Conservation (phyloP, 495 filamentous ascomycete genomes). For the Podospora australis region DNA sequence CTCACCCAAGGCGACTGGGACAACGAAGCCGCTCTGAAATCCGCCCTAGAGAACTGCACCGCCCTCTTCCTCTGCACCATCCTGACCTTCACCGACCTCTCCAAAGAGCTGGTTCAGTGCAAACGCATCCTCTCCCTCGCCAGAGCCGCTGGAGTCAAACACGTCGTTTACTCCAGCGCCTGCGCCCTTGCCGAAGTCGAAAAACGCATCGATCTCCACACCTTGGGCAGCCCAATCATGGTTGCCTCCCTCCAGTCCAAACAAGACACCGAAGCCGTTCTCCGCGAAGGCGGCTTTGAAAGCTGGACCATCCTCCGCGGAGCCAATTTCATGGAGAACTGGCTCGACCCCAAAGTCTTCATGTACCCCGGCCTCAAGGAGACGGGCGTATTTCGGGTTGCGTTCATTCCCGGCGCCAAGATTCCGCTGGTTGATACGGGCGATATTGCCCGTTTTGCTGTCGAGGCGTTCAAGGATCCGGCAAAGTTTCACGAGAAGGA, state of each 20-base stretch:
- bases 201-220: slow-evolving; percentile 13
- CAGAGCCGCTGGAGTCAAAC: slow-evolving; percentile 32
- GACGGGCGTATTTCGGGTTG: slow-evolving; percentile 24
- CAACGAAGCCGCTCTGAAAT: slow-evolving; percentile 31
- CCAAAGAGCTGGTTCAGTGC: slow-evolving; percentile 20
- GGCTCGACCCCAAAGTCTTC: slow-evolving; percentile 27
- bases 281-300: slow-evolving; percentile 29
- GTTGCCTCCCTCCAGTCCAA: slow-evolving; percentile 27
- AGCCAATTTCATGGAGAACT: slow-evolving; percentile 48
- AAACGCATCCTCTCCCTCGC: slow-evolving; percentile 29
- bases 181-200: slow-evolving; percentile 15
- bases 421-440: slow-evolving; percentile 39
- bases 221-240: neutral
- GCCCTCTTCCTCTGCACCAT: slow-evolving; percentile 43
- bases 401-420: slow-evolving; percentile 19
- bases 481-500: slow-evolving; percentile 30
- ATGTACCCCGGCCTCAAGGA: slow-evolving; percentile 35
- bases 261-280: slow-evolving; percentile 27
- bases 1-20: slow-evolving; percentile 38
- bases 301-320: slow-evolving; percentile 40
- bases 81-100: slow-evolving; percentile 23
- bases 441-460: slow-evolving; percentile 44
- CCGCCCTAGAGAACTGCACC: slow-evolving; percentile 33
- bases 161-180: slow-evolving; percentile 34
- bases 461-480: slow-evolving; percentile 37